A percentile compares a stretch with the other conserved stretches of the same genome.
Evolutionary conservation across 1,284 basidiomycete species (phyloP).

Genomic region (Malassezia caprae): DNA sequence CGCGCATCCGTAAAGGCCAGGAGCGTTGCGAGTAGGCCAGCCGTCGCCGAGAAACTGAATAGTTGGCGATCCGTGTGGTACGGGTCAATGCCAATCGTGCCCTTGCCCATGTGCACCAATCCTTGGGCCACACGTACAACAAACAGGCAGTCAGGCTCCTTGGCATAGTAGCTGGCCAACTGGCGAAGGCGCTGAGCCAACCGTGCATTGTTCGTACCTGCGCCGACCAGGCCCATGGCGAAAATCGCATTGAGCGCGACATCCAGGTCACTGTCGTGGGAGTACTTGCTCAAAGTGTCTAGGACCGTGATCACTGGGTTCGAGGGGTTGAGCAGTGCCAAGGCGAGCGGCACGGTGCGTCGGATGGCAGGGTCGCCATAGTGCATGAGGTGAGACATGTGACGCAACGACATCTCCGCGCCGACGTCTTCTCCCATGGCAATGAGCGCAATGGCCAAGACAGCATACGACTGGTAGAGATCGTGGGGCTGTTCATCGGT

Average conservation of each 20-base stretch:
- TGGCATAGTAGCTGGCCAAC: conserved; percentile 91
- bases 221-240: conserved; percentile 96
- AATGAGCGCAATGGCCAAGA: conserved; percentile 84
- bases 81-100: conserved; percentile 92
- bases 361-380: conserved; percentile 91
- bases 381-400: conserved; percentile 61
- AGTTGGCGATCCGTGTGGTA: conserved; percentile 88
- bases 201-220: conserved; percentile 94
- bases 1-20: conserved; percentile 89
- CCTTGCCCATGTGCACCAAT: conserved; percentile 97
- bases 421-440: conserved; percentile 99
- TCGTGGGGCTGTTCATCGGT: conserved; percentile 55
- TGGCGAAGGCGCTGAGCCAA: conserved; percentile 94
- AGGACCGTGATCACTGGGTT: conserved; percentile 92
- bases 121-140: conserved; percentile 94
- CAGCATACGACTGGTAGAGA: conserved; percentile 84
- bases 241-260: conserved; percentile 96
- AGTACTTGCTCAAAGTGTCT: conserved; percentile 98
- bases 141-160: conserved; percentile 93
- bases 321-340: conserved; percentile 86
- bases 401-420: conserved; percentile 62
- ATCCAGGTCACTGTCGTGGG: conserved; percentile 91
- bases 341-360: conserved; percentile 85
- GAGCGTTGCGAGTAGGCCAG: conserved; percentile 78
- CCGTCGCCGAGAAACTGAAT: conserved; percentile 78